A percentile compares a stretch with the other conserved stretches of the same genome.
phyloP scores from a whole-genome alignment of 192 early-diverging fungal species.

The Coemansia sp. region DNA sequence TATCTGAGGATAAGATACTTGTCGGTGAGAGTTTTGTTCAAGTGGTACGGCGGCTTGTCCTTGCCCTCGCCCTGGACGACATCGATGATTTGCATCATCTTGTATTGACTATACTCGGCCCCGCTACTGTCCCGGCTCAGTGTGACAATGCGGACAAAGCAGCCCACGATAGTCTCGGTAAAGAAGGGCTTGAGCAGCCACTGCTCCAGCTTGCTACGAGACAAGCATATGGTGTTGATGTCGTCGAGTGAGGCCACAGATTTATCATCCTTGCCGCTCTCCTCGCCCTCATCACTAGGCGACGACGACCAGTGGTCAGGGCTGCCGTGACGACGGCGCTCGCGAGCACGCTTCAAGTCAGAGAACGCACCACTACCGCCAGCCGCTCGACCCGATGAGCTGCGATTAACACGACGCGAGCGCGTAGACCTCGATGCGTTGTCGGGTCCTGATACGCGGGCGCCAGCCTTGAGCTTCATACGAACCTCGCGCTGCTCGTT shows the following conservation, averaged over 20 bases:
- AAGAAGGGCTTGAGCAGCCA: slow-evolving; percentile 78
- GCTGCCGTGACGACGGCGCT: slow-evolving; percentile 31
- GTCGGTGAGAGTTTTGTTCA: slow-evolving; percentile 67
- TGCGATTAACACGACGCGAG: slow-evolving; percentile 11
- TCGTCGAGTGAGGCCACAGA: slow-evolving; percentile 63
- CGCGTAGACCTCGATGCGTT: slow-evolving; percentile 13
- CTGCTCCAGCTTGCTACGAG: slow-evolving; percentile 68
- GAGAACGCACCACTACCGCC: slow-evolving; percentile 32
- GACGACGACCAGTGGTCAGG: slow-evolving; percentile 36
- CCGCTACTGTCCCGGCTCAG: slow-evolving; percentile 57
- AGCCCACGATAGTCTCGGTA: slow-evolving; percentile 65
- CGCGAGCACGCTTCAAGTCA: slow-evolving; percentile 63
- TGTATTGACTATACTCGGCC: slow-evolving; percentile 55
- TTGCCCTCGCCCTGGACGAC: slow-evolving; percentile 59
- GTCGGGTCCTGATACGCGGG: slow-evolving; percentile 12
- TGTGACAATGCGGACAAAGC: slow-evolving; percentile 66
- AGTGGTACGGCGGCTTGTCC: slow-evolving; percentile 61
- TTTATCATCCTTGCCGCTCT: slow-evolving; percentile 14
- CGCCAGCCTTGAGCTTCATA: slow-evolving; percentile 39
- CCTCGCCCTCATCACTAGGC: slow-evolving; percentile 38
- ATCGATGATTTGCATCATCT: slow-evolving; percentile 65
- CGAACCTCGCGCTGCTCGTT: slow-evolving; percentile 50
- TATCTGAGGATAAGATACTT: slow-evolving; percentile 67
- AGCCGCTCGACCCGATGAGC: background rate
- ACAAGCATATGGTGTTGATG: slow-evolving; percentile 62